These are phyloP conservation scores for Scleroderma citrinum DNA, from an alignment of 768 basidiomycete genomes.

Conservation along the genomic window DNA sequence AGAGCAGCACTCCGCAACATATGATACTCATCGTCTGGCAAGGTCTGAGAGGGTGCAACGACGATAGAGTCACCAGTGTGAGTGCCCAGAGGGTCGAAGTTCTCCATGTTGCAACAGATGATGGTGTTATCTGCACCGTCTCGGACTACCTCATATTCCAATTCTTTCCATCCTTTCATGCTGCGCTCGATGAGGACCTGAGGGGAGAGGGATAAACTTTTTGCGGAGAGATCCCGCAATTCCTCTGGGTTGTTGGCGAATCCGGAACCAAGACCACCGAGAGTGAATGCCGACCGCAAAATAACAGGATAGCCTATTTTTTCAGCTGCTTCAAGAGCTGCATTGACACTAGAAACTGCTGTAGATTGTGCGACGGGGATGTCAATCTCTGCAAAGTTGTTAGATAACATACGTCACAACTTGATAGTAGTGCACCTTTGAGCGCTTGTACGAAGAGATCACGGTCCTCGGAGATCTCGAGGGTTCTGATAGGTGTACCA, in stretches of 20 bases:
- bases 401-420: slow-evolving; percentile 2
- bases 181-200: slow-evolving; percentile 96
- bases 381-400: slow-evolving; percentile 70
- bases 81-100: slow-evolving; percentile 97
- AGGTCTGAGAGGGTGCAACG: slow-evolving; percentile 93
- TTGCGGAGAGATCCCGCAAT: slow-evolving; percentile 89
- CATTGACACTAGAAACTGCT: slow-evolving; percentile 93
- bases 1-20: slow-evolving; percentile 98
- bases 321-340: slow-evolving; percentile 86
- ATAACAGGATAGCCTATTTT: slow-evolving; percentile 96
- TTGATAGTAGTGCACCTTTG: slow-evolving; percentile 55
- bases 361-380: slow-evolving; percentile 95
- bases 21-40: slow-evolving; percentile 99
- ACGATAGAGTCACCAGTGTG: slow-evolving; percentile 99
- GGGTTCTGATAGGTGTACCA: slow-evolving; percentile 90
- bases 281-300: slow-evolving; percentile 91
- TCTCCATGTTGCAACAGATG: slow-evolving; percentile 99
- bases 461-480: slow-evolving; percentile 96
- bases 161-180: slow-evolving; percentile 99
- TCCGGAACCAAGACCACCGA: slow-evolving; percentile 97
- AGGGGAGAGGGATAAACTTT: slow-evolving; percentile 83
- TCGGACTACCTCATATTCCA: slow-evolving; percentile 98
- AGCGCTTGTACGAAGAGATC: slow-evolving; percentile 94
- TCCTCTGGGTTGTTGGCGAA: slow-evolving; percentile 95
- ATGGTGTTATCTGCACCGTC: slow-evolving; percentile 99